Evolutionary conservation across 495 filamentous ascomycete species (phyloP), one percentile per base, ranked within the genome.

Genomic region (Penicillium steckii): DNA sequence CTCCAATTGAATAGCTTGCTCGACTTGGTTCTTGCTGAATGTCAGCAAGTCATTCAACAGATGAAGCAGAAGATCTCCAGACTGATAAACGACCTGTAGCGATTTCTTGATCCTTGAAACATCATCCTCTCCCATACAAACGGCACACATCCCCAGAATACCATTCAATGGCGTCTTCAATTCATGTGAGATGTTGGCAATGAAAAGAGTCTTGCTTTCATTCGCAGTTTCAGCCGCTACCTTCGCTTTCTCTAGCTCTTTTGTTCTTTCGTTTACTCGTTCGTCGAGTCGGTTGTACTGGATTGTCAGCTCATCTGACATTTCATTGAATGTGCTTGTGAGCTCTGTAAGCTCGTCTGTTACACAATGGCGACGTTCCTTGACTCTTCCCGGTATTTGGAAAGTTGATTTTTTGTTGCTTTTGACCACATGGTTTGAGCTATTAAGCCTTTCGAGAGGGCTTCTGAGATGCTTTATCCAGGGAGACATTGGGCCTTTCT

Each of bases 161-260:
- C 90, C 92, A 61, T 97, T 97, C 19, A 96, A 69, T 0, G 92
- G 92, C 2, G 92, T 96, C 65, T 95, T 91, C 12, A 97, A 77
- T 65, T 96, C 92, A 62, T 97, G 92, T 3, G 90, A 95, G 23
- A 97, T 95, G 58, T 97, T 97, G 24, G 92, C 92, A 55, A 97
- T 93, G 68, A 97, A 97, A 21, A 95, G 69, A 6, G 92, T 95
- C 71, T 97, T 96, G 74, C 89, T 94, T 67, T 95, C 88, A 59
- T 95, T 96, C 7, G 92, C 92, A 12, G 88, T 85, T 62, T 96
- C 92, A 4, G 92, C 92, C 2, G 91, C 89, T 70, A 90, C 85
- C 67, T 96, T 96, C 60, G 88, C 91, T 46, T 89, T 82, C 67
- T 95, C 90, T 3, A 95, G 79, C 63, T 95, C 88, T 18, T 79